Evolutionary conservation across 352 stramenopile genomes (phyloP).

Genomic region (Achlya hypogyna): DNA sequence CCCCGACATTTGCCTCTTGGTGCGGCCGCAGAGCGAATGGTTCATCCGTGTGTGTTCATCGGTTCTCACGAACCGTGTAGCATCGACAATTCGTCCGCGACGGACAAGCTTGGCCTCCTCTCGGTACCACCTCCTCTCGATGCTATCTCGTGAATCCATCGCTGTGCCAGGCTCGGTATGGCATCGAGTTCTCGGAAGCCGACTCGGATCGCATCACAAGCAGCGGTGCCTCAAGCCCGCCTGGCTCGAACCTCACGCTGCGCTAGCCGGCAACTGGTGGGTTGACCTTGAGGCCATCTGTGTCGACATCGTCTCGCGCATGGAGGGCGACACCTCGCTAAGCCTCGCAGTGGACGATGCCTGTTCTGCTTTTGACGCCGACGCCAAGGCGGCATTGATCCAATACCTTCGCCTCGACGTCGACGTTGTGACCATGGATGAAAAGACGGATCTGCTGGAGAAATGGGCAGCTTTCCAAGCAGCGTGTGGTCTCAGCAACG

Average conservation of each 20-base stretch:
- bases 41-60: neutral
- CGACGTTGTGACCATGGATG: neutral
- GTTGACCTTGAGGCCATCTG: neutral
- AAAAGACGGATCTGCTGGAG: neutral
- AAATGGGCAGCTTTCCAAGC: slow-evolving; percentile 7
- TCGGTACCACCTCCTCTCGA: neutral
- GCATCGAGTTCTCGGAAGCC: neutral
- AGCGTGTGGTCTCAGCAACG: slow-evolving; percentile 2
- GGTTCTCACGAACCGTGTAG: neutral
- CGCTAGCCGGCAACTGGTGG: slow-evolving; percentile 18
- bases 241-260: too few relatives aligned
- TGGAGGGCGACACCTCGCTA: neutral
- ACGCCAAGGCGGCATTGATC: neutral
- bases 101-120: neutral
- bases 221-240: too few relatives aligned
- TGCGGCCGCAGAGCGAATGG: slow-evolving; percentile 5
- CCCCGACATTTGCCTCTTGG: slow-evolving; percentile 15
- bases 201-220: neutral
- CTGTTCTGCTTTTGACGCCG: neutral
- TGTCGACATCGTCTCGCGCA: neutral
- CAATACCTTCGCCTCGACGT: neutral
- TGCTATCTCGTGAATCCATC: neutral
- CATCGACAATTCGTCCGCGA: neutral
- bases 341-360: neutral
- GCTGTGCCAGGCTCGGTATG: neutral